A percentile compares a stretch with the other conserved stretches of the same genome.
Evolutionary conservation across 2,329 filamentous ascomycete genomes (phyloP).

Genomic region (Verticillium albo-atrum): DNA sequence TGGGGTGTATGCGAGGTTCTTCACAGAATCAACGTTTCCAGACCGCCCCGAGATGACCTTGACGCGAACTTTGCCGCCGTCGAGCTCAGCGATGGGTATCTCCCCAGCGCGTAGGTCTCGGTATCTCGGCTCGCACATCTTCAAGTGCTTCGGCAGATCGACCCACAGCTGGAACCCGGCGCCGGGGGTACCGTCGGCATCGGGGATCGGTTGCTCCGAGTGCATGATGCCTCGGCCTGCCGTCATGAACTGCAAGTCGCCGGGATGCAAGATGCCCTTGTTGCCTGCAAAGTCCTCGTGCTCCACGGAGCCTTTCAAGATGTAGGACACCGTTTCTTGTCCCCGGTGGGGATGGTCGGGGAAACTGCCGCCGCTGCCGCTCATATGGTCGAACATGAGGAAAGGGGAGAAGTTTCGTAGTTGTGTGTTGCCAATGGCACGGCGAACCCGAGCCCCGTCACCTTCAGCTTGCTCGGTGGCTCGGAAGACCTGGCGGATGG

Average conservation of each 20-base stretch:
- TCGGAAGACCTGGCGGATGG: conserved; percentile 77
- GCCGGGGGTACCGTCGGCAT: conserved; percentile 69
- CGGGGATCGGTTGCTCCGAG: conserved; percentile 86
- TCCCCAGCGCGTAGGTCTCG: conserved; percentile 76
- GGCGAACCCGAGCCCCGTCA: conserved; percentile 78
- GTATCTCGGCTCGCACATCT: conserved; percentile 87
- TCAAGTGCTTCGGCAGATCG: conserved; percentile 76
- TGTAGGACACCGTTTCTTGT: conserved; percentile 84
- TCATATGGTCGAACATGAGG: conserved; percentile 94
- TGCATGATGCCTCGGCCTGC: conserved; percentile 89
- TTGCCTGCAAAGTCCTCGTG: conserved; percentile 91
- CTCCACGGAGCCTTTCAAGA: conserved; percentile 77
- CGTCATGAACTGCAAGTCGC: conserved; percentile 98
- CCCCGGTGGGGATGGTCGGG: conserved; percentile 83
- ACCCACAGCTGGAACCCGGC: conserved; percentile 95
- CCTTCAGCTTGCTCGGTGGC: conserved; percentile 85
- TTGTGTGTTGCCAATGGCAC: conserved; percentile 79
- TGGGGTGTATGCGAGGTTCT: conserved; percentile 90
- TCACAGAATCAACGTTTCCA: conserved; percentile 78
- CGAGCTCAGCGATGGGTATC: conserved; percentile 68
- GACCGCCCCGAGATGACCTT: conserved; percentile 91
- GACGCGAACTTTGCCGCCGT: conserved; percentile 71
- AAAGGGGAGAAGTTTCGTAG: conserved; percentile 87
- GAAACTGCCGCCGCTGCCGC: conserved; percentile 77
- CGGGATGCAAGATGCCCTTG: conserved; percentile 73